Evolutionary conservation across 352 stramenopile species (phyloP).

Genomic region (Globisporangium orthogonon): DNA sequence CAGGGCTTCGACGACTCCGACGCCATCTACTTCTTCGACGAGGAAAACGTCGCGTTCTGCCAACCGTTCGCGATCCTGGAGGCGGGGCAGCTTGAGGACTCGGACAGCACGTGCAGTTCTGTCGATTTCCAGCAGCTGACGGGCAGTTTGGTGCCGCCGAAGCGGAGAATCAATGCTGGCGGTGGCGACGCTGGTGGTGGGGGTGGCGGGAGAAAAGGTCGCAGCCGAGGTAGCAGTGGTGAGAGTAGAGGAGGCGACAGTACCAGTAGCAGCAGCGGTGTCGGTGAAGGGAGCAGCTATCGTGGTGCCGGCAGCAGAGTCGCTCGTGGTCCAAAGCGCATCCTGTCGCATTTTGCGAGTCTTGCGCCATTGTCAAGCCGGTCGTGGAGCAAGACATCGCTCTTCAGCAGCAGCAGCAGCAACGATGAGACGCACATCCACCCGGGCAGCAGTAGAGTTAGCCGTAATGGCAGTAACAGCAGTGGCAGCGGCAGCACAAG

Average conservation of each 20-base stretch:
- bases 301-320: neutral
- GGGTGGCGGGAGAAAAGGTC: no score
- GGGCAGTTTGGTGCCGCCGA: no score
- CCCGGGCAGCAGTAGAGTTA: neutral
- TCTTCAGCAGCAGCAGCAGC: neutral
- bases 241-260: neutral
- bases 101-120: neutral
- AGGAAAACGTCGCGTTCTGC: constrained; percentile 25
- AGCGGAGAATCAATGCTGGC: no score
- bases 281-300: neutral
- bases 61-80: constrained; percentile 33
- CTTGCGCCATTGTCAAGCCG: constrained; percentile 1
- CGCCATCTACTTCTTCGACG: constrained; percentile 45
- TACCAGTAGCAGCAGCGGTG: neutral
- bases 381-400: constrained; percentile 5
- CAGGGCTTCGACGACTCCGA: constrained; percentile 29
- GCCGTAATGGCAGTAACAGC: no score
- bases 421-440: no score
- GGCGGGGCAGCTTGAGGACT: neutral
- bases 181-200: no score
- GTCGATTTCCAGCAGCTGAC: neutral
- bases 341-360: constrained; percentile 11
- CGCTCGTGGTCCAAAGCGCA: neutral
- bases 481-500: neutral
- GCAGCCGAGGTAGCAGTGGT: neutral